Evolutionary conservation across 2,329 filamentous ascomycete genomes (phyloP).

Genomic region (Cercospora sp.): DNA sequence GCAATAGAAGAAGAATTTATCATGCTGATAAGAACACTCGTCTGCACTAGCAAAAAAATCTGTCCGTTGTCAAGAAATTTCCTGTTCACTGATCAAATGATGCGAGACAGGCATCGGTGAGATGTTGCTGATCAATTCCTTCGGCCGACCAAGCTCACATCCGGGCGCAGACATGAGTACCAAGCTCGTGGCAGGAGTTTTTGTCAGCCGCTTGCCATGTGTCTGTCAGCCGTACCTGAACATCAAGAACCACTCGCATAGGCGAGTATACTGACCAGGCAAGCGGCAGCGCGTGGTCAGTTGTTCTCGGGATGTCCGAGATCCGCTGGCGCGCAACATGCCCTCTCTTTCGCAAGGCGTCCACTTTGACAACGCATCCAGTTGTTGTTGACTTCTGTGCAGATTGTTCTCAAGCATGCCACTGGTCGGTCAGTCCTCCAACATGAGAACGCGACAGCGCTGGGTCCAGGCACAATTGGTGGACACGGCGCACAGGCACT

Average conservation of each 20-base stretch:
- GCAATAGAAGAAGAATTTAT: not conserved
- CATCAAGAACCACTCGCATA: not conserved
- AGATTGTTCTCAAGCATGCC: not conserved
- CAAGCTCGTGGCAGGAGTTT: not conserved
- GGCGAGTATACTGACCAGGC: not conserved
- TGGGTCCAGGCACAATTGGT: not conserved
- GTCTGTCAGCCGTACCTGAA: slow-evolving; percentile 5
- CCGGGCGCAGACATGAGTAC: not conserved
- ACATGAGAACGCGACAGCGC: not conserved
- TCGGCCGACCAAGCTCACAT: not conserved
- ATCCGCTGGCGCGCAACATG: not conserved
- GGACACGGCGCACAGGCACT: not conserved
- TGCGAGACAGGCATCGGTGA: not conserved
- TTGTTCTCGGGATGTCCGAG: not conserved
- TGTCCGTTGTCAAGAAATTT: not conserved
- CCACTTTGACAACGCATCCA: not conserved
- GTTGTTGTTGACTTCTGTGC: not conserved
- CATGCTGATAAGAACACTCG: not conserved
- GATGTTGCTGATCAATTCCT: not conserved
- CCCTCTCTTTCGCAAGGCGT: not conserved
- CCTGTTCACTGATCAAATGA: not conserved
- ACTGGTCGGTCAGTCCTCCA: slow-evolving; percentile 2
- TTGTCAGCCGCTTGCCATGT: not conserved
- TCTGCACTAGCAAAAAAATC: not conserved
- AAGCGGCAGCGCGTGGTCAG: not conserved